These are phyloP conservation scores for Sarcomyxa edulis DNA, from an alignment of 768 basidiomycete genomes.

Conservation along the genomic window DNA sequence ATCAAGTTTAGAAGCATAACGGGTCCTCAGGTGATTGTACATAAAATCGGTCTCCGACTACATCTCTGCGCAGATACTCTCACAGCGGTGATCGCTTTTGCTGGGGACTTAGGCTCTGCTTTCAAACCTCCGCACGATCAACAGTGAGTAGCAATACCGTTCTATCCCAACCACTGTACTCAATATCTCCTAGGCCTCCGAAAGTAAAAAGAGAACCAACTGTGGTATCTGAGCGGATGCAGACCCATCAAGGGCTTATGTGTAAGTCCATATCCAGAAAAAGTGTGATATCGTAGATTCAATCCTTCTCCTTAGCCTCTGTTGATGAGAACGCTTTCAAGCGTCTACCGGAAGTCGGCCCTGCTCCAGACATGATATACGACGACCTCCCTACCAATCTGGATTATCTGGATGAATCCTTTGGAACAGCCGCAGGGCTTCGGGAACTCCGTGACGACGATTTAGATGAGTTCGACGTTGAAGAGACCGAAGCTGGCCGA, in stretches of 20 bases:
- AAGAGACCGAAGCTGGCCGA: slow-evolving; percentile 20
- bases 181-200: slow-evolving; percentile 15
- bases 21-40: slow-evolving; percentile 46
- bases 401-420: slow-evolving; percentile 84
- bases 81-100: slow-evolving; percentile 50
- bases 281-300: not conserved
- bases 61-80: slow-evolving; percentile 80
- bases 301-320: slow-evolving; percentile 39
- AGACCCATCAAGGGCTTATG: slow-evolving; percentile 23
- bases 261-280: slow-evolving; percentile 19
- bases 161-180: too few relatives aligned
- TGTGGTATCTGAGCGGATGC: slow-evolving; percentile 21
- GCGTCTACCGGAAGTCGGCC: slow-evolving; percentile 67
- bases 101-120: slow-evolving; percentile 41
- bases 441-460: slow-evolving; percentile 71
- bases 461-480: slow-evolving; percentile 56
- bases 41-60: slow-evolving; percentile 47
- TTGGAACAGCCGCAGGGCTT: slow-evolving; percentile 72
- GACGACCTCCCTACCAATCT: slow-evolving; percentile 89
- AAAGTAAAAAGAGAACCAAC: slow-evolving; percentile 23
- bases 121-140: slow-evolving; percentile 30
- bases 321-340: slow-evolving; percentile 83
- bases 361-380: slow-evolving; percentile 80
- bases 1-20: not conserved
- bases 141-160: slow-evolving; percentile 15